Evolutionary conservation across 2,329 filamentous ascomycete genomes (phyloP).

Genomic region (Septoria linicola): DNA sequence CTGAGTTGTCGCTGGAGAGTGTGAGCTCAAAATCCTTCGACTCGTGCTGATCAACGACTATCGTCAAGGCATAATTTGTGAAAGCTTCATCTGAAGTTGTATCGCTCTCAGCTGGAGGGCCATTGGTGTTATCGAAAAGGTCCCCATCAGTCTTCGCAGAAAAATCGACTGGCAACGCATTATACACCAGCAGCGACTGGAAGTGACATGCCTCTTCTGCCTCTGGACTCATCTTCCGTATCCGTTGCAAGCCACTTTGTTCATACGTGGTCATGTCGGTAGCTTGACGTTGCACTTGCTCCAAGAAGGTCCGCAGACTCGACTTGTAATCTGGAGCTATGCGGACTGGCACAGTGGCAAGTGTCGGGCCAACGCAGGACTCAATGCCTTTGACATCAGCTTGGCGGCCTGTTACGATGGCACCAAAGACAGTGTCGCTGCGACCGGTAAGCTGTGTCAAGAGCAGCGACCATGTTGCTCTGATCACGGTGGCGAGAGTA

Average conservation of each 20-base stretch:
- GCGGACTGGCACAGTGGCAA: constrained; percentile 17
- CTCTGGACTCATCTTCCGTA: constrained; percentile 4
- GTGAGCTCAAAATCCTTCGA: not conserved
- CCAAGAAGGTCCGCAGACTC: constrained; percentile 7
- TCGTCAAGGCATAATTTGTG: not conserved
- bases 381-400: constrained; percentile 14
- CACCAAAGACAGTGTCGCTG: constrained; percentile 15
- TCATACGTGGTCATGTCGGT: constrained; percentile 19
- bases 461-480: constrained; percentile 19
- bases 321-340: not conserved
- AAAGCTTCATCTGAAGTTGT: not conserved
- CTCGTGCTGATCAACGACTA: constrained; percentile 1
- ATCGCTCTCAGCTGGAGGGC: not conserved
- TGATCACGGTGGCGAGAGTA: constrained; percentile 4
- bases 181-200: constrained; percentile 56
- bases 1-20: not conserved
- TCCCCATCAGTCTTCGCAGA: not conserved
- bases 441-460: constrained; percentile 6
- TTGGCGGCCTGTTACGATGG: constrained; percentile 12
- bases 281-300: constrained; percentile 13
- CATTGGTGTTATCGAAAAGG: constrained; percentile 1
- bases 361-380: constrained; percentile 14
- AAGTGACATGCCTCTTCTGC: constrained; percentile 51
- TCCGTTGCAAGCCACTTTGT: constrained; percentile 10
- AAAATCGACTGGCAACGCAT: constrained; percentile 33